phyloP scores from a whole-genome alignment of 129 eudicot species.

The Heracleum sosnowskyi region DNA sequence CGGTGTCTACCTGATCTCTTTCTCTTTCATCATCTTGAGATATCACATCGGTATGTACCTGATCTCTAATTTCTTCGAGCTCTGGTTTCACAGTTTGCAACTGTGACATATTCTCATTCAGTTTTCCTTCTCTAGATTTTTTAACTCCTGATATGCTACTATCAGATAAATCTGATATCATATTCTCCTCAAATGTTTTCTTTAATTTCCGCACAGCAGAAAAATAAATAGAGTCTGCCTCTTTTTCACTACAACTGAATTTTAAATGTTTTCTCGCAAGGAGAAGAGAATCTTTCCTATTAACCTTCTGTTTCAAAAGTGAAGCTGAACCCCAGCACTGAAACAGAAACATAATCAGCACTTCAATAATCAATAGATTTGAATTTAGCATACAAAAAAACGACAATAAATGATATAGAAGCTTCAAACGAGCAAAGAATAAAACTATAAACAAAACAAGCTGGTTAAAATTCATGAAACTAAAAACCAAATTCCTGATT shows the following conservation, averaged over 20 bases:
- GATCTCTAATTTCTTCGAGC: not conserved
- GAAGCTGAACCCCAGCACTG: conserved; percentile 88
- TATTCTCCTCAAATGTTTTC: conserved; percentile 32
- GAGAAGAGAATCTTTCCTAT: conserved; percentile 42
- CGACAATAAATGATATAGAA: no score
- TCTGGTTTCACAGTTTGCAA: conserved; percentile 3
- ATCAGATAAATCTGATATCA: conserved; percentile 15
- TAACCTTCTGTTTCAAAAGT: conserved; percentile 46
- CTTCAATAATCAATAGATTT: not conserved
- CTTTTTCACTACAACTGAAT: conserved; percentile 52
- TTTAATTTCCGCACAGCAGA: conserved; percentile 37
- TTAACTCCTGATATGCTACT: conserved; percentile 15
- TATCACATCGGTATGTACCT: not conserved
- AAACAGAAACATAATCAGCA: conserved; percentile 16
- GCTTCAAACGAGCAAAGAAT: not conserved
- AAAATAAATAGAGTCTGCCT: conserved; percentile 38
- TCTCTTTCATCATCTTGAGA: not conserved
- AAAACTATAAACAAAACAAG: not conserved
- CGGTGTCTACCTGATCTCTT: not conserved
- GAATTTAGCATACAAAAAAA: not conserved
- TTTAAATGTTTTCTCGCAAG: conserved; percentile 47
- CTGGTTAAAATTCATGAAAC: not conserved
- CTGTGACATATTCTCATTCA: conserved; percentile 4
- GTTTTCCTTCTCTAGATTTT: conserved; percentile 2
- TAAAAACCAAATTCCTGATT: not conserved